Percentiles rank a stretch among this genome's conserved stretches.
phyloP scores from a whole-genome alignment of 1,139 yeast species.

The Saccharomyces hybrid region DNA sequence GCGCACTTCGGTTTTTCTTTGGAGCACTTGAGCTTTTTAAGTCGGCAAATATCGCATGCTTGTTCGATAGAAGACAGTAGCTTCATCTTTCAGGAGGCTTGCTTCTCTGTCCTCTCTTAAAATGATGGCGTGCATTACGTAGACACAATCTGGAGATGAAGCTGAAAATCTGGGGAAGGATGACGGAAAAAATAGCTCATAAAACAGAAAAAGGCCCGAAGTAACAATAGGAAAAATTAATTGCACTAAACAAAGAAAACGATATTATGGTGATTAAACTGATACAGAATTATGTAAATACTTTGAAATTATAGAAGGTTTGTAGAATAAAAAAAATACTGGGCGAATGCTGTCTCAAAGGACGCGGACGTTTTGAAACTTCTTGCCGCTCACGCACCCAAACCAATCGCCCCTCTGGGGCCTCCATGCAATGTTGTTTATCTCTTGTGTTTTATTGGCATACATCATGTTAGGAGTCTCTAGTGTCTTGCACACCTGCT shows the following conservation, averaged over 20 bases:
- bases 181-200: not conserved
- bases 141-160: not conserved
- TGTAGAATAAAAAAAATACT: slow-evolving; percentile 16
- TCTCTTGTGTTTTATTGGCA: slow-evolving; percentile 33
- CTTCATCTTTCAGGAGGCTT: not conserved
- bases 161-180: not conserved
- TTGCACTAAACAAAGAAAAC: not conserved
- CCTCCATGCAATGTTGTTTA: slow-evolving; percentile 74
- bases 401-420: slow-evolving; percentile 60
- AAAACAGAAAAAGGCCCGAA: not conserved
- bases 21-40: slow-evolving; percentile 49
- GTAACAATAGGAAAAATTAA: not conserved
- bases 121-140: not conserved
- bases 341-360: slow-evolving; percentile 23
- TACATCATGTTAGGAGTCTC: slow-evolving; percentile 25
- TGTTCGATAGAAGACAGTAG: slow-evolving; percentile 13
- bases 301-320: not conserved
- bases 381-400: slow-evolving; percentile 73
- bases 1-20: slow-evolving; percentile 67
- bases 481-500: slow-evolving; percentile 1
- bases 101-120: not conserved
- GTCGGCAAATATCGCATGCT: slow-evolving; percentile 43
- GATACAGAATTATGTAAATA: not conserved
- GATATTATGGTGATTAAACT: not conserved
- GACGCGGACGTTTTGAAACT: slow-evolving; percentile 59